These are phyloP conservation scores for Fusarium continuum DNA, from an alignment of 2,329 filamentous ascomycete genomes.

Conservation along the genomic window DNA sequence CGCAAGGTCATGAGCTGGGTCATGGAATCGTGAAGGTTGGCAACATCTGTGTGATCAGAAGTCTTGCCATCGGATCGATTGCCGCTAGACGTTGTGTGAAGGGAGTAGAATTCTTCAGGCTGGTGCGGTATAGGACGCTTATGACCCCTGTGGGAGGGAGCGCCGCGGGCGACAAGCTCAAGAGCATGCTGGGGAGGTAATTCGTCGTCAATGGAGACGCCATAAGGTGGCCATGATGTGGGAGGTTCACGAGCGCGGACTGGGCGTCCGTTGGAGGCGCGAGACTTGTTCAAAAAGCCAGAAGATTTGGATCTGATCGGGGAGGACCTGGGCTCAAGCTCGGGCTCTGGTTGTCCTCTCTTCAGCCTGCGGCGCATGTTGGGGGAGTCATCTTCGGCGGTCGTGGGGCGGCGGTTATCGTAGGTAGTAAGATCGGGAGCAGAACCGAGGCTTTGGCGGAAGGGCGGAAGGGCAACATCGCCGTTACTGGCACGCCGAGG, in stretches of 20 bases:
- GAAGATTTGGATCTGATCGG: constrained; percentile 30
- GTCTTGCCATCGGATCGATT: constrained; percentile 53
- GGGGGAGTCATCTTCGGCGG: constrained; percentile 31
- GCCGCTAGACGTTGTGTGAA: constrained; percentile 61
- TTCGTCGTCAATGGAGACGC: constrained; percentile 58
- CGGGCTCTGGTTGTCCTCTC: constrained; percentile 49
- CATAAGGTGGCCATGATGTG: constrained; percentile 66
- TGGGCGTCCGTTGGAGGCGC: constrained; percentile 28
- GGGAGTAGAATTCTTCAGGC: constrained; percentile 63
- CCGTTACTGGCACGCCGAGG: constrained; percentile 35
- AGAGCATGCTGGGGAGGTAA: constrained; percentile 64
- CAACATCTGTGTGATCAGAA: constrained; percentile 56
- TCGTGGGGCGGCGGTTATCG: constrained; percentile 29
- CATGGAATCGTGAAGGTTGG: constrained; percentile 64
- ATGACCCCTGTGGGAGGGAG: constrained; percentile 65
- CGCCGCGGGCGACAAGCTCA: constrained; percentile 67
- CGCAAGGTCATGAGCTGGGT: constrained; percentile 66
- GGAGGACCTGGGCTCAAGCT: constrained; percentile 28
- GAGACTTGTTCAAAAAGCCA: constrained; percentile 24
- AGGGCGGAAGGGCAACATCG: constrained; percentile 12
- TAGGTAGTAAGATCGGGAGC: constrained; percentile 45
- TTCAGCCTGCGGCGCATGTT: constrained; percentile 54
- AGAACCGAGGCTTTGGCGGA: constrained; percentile 48
- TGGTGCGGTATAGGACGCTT: constrained; percentile 63
- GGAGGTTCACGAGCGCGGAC: constrained; percentile 47